Evolutionary conservation across 78 protist genomes (phyloP).

Genomic region (Dictyostelium intermedium): DNA sequence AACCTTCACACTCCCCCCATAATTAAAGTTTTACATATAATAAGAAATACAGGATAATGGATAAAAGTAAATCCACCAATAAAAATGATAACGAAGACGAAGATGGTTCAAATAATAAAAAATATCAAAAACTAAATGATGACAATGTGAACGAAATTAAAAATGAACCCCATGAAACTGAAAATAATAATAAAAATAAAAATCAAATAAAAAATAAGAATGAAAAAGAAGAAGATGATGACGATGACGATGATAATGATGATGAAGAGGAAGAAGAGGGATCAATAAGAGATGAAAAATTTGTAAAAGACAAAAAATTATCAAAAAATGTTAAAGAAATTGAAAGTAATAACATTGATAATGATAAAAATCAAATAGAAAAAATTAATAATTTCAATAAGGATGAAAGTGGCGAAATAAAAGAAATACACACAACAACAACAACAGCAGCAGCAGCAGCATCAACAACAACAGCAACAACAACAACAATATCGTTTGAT

Average conservation of each 20-base stretch:
- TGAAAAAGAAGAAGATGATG: neutral
- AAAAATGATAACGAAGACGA: neutral
- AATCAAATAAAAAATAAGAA: neutral
- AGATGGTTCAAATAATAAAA: neutral
- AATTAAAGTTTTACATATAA: too few relatives aligned
- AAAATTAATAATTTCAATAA: slow-evolving; percentile 6
- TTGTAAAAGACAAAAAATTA: neutral
- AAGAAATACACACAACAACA: too few relatives aligned
- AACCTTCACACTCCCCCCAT: too few relatives aligned
- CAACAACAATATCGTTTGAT: neutral
- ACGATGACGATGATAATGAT: neutral
- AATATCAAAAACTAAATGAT: neutral
- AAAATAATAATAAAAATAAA: too few relatives aligned
- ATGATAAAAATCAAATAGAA: neutral
- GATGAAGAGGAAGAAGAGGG: neutral
- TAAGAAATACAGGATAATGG: neutral
- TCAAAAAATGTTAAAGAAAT: neutral
- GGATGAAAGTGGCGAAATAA: neutral
- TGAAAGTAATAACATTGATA: slow-evolving; percentile 12
- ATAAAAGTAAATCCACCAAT: too few relatives aligned
- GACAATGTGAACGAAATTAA: neutral
- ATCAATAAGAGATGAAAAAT: neutral
- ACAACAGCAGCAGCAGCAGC: neutral
- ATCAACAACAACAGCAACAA: too few relatives aligned
- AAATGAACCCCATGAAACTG: neutral